Conservation (phyloP, 225 moss, liverwort and hornwort genomes). For the Physcomitrellopsis africana region DNA sequence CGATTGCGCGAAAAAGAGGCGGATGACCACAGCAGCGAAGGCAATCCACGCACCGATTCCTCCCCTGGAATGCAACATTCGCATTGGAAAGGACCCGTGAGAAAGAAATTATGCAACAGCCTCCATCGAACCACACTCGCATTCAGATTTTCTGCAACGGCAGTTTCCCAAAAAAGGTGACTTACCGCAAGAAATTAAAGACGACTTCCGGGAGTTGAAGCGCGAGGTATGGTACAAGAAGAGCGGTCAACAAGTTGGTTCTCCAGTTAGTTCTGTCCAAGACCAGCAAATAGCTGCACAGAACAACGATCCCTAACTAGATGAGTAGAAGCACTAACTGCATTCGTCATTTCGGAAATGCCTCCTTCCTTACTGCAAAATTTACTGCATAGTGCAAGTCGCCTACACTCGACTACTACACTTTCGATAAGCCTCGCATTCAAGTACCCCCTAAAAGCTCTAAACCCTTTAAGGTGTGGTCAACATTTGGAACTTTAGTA, state of each 20-base stretch:
- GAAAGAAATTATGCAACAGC: no score
- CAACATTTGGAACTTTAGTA: no score
- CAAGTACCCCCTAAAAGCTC: no score
- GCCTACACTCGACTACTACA: neutral
- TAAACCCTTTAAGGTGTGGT: no score
- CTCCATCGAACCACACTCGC: no score
- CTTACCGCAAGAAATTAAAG: constrained; percentile 58
- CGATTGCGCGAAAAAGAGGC: constrained; percentile 58
- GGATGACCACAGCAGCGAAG: constrained; percentile 65
- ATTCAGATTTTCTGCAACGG: no score
- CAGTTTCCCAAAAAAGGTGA: neutral
- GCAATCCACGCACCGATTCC: constrained; percentile 64
- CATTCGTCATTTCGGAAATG: no score
- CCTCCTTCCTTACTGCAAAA: neutral
- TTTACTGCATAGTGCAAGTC: neutral
- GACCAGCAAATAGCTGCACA: constrained; percentile 73
- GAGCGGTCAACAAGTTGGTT: constrained; percentile 74
- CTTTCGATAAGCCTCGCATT: neutral
- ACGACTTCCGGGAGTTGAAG: constrained; percentile 70
- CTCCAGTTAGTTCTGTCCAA: constrained; percentile 87
- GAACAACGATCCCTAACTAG: no score
- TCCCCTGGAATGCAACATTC: constrained; percentile 29
- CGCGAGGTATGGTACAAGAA: constrained; percentile 82
- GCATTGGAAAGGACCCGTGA: no score
- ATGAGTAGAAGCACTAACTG: no score